These are phyloP conservation scores for Pythium rhizo-oryzae DNA, from an alignment of 352 stramenopile species.

Conservation along the genomic window DNA sequence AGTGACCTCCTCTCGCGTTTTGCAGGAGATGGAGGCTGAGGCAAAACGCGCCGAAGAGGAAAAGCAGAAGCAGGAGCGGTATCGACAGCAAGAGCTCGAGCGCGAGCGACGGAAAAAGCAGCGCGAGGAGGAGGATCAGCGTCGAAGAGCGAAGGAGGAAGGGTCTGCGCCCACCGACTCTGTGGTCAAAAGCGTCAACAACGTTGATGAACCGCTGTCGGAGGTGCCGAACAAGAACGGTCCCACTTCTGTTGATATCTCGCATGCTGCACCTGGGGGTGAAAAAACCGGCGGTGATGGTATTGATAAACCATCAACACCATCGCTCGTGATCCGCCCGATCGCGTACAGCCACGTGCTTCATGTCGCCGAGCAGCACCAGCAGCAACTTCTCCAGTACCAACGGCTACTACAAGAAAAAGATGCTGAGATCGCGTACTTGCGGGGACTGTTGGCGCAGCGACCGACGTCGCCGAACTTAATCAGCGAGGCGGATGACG, in stretches of 20 bases:
- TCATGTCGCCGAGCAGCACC: conserved; percentile 64
- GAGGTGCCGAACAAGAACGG: neutral
- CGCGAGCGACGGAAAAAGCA: conserved; percentile 13
- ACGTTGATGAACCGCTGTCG: neutral
- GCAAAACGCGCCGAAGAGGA: conserved; percentile 24
- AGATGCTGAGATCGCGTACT: conserved; percentile 58
- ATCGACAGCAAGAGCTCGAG: conserved; percentile 38
- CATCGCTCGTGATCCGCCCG: conserved; percentile 66
- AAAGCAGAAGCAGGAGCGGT: conserved; percentile 25
- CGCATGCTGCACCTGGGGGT: neutral
- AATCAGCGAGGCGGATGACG: neutral
- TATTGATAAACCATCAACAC: conserved; percentile 9
- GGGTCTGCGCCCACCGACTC: too few species aligned
- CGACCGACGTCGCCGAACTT: neutral
- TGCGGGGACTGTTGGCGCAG: conserved; percentile 42
- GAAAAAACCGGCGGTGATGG: neutral
- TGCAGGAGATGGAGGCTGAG: conserved; percentile 41
- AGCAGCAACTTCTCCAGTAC: conserved; percentile 56
- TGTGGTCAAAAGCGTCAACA: neutral
- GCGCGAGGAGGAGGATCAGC: conserved; percentile 11
- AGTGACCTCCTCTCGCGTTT: conserved; percentile 39
- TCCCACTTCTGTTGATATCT: neutral
- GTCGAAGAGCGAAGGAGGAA: conserved; percentile 8
- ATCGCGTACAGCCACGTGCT: conserved; percentile 76
- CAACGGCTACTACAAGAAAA: conserved; percentile 70